Base-by-base conservation (phyloP, 371 early-diverging fungal genomes). In the Dipsacomyces acuminosporus region DNA sequence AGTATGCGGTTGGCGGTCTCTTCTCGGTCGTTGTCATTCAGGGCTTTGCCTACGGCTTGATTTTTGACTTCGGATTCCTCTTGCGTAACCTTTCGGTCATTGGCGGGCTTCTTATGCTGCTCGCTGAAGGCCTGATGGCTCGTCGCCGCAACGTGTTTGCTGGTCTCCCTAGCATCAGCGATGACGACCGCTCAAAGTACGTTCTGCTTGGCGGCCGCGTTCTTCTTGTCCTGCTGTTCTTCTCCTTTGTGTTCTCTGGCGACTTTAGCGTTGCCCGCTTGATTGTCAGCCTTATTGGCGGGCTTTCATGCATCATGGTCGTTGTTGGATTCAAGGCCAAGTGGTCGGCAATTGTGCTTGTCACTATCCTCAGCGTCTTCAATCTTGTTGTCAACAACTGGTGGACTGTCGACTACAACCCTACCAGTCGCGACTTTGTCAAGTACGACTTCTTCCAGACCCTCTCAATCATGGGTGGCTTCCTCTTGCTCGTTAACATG, bases 381-480 rank as follows among this genome's bases (percentile, higher is more conserved):
- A 96, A 96, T 64, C 80, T 96, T 47, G 67, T 90, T 24, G 83
- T 95, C 60, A 96, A 96, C 78, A 93, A 94, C 84, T 96, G 93
- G 85, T 96, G 97, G 97, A 81, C 89, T 8, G 78, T 93, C 48
- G 88, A 90, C 63, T 85, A 85, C 47, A 79, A 79, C 52, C 80
- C 82, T 44, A 80, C 83, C 30, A 85, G 86, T 64, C 81, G 88
- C 51, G 97, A 96, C 58, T 96, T 94, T 71, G 82, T 92, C 61
- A 90, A 94, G 78, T 96, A 96, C 72, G 97, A 96, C 76, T 96
- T 96, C 65, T 96, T 96, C 88, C 96, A 96, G 74, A 96, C 89
- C 2, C 78, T 96, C 45, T 91, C 92, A 15, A 92, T 93, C 73
- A 83, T 95, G 74, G 96, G 97, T 48, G 96, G 97, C 17, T 90